These are phyloP conservation scores for Aureobasidium sp. DNA, from an alignment of 2,329 filamentous ascomycete genomes.

Conservation along the genomic window DNA sequence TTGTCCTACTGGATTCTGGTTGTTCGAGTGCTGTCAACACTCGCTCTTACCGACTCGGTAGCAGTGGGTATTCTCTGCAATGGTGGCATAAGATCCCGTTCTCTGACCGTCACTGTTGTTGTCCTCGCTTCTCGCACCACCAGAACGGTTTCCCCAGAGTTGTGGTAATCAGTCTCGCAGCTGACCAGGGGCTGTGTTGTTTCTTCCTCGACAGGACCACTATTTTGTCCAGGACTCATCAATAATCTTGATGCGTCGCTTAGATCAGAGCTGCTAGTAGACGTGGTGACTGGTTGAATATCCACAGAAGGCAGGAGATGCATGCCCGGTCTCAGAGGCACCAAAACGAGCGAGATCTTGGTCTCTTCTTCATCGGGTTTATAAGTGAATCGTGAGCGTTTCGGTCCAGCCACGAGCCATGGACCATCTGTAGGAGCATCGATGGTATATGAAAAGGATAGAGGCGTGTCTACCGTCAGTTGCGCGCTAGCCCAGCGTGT, in stretches of 20 bases:
- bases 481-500: slow-evolving; percentile 40
- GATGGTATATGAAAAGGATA: slow-evolving; percentile 65
- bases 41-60: background rate
- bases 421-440: slow-evolving; percentile 63
- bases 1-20: background rate
- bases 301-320: slow-evolving; percentile 74
- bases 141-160: slow-evolving; percentile 67
- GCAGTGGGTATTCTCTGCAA: slow-evolving; percentile 7
- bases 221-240: slow-evolving; percentile 23
- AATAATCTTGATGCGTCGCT: slow-evolving; percentile 20
- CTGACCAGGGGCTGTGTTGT: slow-evolving; percentile 31
- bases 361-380: slow-evolving; percentile 20
- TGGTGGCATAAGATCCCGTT: background rate
- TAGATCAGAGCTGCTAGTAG: background rate
- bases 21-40: slow-evolving; percentile 1
- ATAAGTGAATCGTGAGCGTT: slow-evolving; percentile 67
- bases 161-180: slow-evolving; percentile 75
- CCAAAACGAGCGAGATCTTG: slow-evolving; percentile 62
- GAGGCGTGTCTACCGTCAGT: slow-evolving; percentile 19
- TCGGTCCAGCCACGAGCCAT: slow-evolving; percentile 79
- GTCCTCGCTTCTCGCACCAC: slow-evolving; percentile 56
- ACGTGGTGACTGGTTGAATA: slow-evolving; percentile 54
- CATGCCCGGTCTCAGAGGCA: slow-evolving; percentile 72
- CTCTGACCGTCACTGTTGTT: slow-evolving; percentile 11
- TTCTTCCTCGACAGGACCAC: slow-evolving; percentile 19